Evolutionary conservation across 75 land plant genomes (phyloP).

Genomic region (Gnetum montanum): DNA sequence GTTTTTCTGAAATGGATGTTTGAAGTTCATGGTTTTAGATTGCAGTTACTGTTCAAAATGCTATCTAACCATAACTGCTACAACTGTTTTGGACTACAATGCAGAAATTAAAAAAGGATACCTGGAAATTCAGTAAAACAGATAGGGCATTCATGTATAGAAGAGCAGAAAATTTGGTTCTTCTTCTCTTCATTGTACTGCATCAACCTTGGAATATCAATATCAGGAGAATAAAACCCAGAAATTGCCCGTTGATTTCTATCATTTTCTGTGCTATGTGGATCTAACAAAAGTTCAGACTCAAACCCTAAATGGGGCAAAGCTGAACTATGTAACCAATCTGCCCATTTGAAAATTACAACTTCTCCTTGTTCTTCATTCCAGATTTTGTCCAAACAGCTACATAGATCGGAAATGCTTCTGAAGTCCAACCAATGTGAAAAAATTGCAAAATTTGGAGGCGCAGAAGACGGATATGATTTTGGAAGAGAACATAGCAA

Average conservation of each 20-base stretch:
- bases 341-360: constrained; percentile 70
- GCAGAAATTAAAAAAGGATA: constrained; percentile 1
- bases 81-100: neutral
- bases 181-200: constrained; percentile 59
- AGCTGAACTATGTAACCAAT: constrained; percentile 49
- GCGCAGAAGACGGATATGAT: constrained; percentile 65
- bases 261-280: constrained; percentile 9
- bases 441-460: constrained; percentile 57
- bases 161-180: constrained; percentile 36
- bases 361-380: constrained; percentile 55
- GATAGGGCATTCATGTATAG: constrained; percentile 56
- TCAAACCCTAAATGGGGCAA: constrained; percentile 49
- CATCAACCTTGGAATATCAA: constrained; percentile 42
- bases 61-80: neutral
- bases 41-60: too few relatives aligned
- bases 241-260: constrained; percentile 60
- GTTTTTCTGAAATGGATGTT: too few relatives aligned
- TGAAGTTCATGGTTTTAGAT: too few relatives aligned
- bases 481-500: constrained; percentile 62
- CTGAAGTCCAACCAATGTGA: constrained; percentile 49
- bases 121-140: constrained; percentile 72
- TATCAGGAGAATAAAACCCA: constrained; percentile 41
- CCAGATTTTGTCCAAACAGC: constrained; percentile 55
- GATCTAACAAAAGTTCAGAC: constrained; percentile 43
- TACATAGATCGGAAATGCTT: constrained; percentile 53